These are phyloP conservation scores for Mycena maculata DNA, from an alignment of 768 basidiomycete genomes.

Conservation along the genomic window DNA sequence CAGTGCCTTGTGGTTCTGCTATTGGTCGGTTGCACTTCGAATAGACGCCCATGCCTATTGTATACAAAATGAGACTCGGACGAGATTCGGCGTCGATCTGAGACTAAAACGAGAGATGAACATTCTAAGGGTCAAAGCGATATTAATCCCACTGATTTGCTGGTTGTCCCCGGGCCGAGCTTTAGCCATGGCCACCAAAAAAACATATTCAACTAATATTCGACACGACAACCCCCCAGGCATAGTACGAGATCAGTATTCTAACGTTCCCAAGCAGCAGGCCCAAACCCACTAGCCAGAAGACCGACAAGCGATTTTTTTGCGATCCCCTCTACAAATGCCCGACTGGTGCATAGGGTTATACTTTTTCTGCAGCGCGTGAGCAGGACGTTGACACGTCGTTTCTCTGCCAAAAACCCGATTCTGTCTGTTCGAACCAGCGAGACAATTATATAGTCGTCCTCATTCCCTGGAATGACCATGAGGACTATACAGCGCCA, in stretches of 20 bases:
- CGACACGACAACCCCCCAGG: too few species aligned
- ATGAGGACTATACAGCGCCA: not conserved
- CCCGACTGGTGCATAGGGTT: slow-evolving; percentile 57
- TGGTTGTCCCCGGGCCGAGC: too few species aligned
- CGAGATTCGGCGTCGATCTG: slow-evolving; percentile 10
- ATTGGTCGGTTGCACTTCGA: not conserved
- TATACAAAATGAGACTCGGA: too few species aligned
- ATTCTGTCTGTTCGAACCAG: slow-evolving; percentile 57
- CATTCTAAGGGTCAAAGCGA: too few species aligned
- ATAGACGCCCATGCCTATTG: slow-evolving; percentile 15
- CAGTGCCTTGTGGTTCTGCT: too few species aligned
- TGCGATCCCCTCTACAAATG: slow-evolving; percentile 51
- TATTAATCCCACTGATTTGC: too few species aligned
- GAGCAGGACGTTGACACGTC: slow-evolving; percentile 66
- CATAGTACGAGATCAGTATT: too few species aligned
- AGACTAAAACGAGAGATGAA: too few species aligned
- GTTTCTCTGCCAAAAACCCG: slow-evolving; percentile 58
- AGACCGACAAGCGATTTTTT: slow-evolving; percentile 56
- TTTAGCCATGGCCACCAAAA: not conserved
- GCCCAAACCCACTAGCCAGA: slow-evolving; percentile 7
- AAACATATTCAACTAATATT: not conserved
- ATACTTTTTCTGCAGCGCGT: slow-evolving; percentile 61
- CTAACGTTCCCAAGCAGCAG: slow-evolving; percentile 22
- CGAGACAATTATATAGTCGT: slow-evolving; percentile 61
- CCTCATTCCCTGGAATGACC: slow-evolving; percentile 58